phyloP scores from a whole-genome alignment of 768 basidiomycete species.

The Tricholoma saponaceum region DNA sequence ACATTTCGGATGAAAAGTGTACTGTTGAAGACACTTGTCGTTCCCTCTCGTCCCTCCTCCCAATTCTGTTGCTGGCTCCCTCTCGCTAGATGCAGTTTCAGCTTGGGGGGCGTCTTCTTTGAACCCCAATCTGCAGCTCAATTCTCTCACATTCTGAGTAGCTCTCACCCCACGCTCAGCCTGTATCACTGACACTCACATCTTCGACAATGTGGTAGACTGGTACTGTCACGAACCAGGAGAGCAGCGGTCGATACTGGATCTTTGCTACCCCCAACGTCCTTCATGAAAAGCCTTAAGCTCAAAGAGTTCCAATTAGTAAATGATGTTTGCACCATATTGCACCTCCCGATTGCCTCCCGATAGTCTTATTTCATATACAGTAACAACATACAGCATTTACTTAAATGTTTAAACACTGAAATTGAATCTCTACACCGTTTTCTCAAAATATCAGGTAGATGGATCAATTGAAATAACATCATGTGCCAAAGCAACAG shows the following conservation, averaged over 20 bases:
- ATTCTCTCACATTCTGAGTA: constrained; percentile 60
- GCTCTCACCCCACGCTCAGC: constrained; percentile 64
- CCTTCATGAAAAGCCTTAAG: constrained; percentile 82
- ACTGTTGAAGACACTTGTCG: constrained; percentile 17
- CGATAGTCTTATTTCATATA: constrained; percentile 85
- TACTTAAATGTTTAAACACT: too few species aligned
- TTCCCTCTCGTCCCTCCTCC: constrained; percentile 32
- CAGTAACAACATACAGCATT: too few species aligned
- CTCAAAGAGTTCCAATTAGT: constrained; percentile 87
- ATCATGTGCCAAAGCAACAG: too few species aligned
- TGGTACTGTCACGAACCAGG: constrained; percentile 82
- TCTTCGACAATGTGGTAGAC: constrained; percentile 84
- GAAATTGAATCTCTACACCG: too few species aligned
- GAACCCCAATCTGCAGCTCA: constrained; percentile 63
- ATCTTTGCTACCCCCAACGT: constrained; percentile 91
- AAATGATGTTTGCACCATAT: background rate
- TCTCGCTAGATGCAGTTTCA: constrained; percentile 53
- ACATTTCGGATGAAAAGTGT: constrained; percentile 30
- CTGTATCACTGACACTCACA: constrained; percentile 58
- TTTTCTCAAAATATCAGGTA: too few species aligned
- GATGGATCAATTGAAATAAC: too few species aligned
- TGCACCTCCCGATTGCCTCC: background rate
- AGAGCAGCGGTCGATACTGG: constrained; percentile 91
- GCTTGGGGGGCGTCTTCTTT: constrained; percentile 61
- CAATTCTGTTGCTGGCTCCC: constrained; percentile 54